Conservation (phyloP, 495 filamentous ascomycete species). For the Paragyromitra xinjiangensis region DNA sequence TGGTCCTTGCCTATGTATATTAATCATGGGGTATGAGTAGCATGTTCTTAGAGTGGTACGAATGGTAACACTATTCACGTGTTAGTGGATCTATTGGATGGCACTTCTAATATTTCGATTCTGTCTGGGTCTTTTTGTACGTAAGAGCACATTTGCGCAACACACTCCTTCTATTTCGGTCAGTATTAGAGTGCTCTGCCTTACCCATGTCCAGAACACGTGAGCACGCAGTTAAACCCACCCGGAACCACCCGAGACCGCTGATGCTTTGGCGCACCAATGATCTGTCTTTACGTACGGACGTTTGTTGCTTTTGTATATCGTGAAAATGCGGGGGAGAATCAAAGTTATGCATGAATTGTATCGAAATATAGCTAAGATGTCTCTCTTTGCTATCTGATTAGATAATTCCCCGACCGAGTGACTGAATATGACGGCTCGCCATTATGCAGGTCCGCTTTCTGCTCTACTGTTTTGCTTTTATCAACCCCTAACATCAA, state of each 20-base stretch:
- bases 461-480: conserved; percentile 2
- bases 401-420: conserved; percentile 20
- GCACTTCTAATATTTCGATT: conserved; percentile 16
- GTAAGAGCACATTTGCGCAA: conserved; percentile 39
- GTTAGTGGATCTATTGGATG: conserved; percentile 6
- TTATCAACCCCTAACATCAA: not conserved
- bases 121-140: conserved; percentile 28
- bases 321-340: not conserved
- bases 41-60: conserved; percentile 4
- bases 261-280: not conserved
- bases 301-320: conserved; percentile 1
- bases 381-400: not conserved
- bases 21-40: conserved; percentile 8
- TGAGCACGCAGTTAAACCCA: conserved; percentile 12
- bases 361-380: not conserved
- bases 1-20: conserved; percentile 21
- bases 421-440: conserved; percentile 32
- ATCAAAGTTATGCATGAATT: conserved; percentile 4
- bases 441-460: conserved; percentile 26
- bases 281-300: not conserved
- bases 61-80: conserved; percentile 25
- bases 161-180: conserved; percentile 7
- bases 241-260: conserved; percentile 26
- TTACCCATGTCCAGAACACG: conserved; percentile 3
- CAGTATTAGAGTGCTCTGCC: conserved; percentile 5